Percentiles rank a stretch among this genome's conserved stretches.
Evolutionary conservation across 148 eudicot genomes (phyloP).

Genomic region (Rhododendron mucronatum): DNA sequence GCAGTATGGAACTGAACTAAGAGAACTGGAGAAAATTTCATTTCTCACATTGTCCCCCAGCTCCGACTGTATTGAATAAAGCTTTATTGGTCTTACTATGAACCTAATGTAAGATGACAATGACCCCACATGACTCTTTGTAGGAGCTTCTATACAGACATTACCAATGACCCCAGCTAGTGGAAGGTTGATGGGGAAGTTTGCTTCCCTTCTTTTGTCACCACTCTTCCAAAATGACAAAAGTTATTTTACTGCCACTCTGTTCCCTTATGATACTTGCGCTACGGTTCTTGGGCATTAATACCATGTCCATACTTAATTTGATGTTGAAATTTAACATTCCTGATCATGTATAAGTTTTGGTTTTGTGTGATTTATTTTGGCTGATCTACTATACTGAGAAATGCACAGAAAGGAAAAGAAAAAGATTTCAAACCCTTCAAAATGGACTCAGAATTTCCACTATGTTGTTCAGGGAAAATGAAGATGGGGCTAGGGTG

Average conservation of each 20-base stretch:
- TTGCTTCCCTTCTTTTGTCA: neutral
- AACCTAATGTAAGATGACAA: neutral
- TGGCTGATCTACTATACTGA: neutral
- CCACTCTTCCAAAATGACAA: neutral
- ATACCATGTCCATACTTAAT: neutral
- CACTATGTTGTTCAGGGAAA: conserved; percentile 42
- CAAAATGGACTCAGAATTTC: neutral
- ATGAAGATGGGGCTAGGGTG: conserved; percentile 90
- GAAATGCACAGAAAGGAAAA: neutral
- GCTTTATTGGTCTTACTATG: neutral
- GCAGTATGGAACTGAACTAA: neutral
- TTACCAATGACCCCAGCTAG: neutral
- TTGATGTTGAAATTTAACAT: neutral
- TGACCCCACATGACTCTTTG: neutral
- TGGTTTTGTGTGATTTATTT: neutral
- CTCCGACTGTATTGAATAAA: neutral
- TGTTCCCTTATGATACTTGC: neutral
- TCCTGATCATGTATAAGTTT: neutral
- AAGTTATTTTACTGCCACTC: neutral
- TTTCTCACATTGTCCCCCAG: neutral
- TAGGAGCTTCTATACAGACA: neutral
- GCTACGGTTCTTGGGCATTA: neutral
- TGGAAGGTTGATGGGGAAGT: neutral
- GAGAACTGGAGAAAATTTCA: neutral
- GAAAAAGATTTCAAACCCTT: neutral